Conservation (phyloP, 2,329 filamentous ascomycete species). For the Amphichorda felina region DNA sequence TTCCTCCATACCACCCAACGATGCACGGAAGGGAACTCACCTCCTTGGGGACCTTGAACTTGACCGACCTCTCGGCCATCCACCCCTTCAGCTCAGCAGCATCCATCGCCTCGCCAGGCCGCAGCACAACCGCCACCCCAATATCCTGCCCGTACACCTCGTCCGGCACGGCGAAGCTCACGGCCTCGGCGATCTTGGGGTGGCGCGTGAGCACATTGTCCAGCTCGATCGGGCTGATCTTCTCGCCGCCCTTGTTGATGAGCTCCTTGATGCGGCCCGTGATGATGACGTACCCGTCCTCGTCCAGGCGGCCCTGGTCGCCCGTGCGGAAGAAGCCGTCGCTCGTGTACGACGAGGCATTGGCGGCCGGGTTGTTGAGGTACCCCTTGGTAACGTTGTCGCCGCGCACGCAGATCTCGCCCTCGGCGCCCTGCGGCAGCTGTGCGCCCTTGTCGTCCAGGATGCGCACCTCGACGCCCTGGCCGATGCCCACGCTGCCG, state of each 20-base stretch:
- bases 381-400: slow-evolving; percentile 80
- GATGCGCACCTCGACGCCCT: slow-evolving; percentile 74
- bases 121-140: slow-evolving; percentile 64
- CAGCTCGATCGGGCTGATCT: slow-evolving; percentile 79
- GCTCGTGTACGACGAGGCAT: slow-evolving; percentile 59
- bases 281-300: slow-evolving; percentile 73
- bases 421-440: slow-evolving; percentile 57
- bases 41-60: slow-evolving; percentile 80
- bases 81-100: slow-evolving; percentile 55
- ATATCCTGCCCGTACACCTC: slow-evolving; percentile 78
- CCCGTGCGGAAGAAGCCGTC: slow-evolving; percentile 80
- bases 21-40: slow-evolving; percentile 25
- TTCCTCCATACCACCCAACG: neutral
- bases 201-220: slow-evolving; percentile 73
- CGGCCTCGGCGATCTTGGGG: slow-evolving; percentile 62
- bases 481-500: slow-evolving; percentile 70
- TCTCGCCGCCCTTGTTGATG: slow-evolving; percentile 84
- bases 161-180: slow-evolving; percentile 73
- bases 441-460: slow-evolving; percentile 58
- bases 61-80: slow-evolving; percentile 59
- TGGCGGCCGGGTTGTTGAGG: slow-evolving; percentile 70
- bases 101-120: slow-evolving; percentile 44
- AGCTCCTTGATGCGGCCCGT: slow-evolving; percentile 90
- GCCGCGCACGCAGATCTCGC: slow-evolving; percentile 72
- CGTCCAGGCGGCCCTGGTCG: slow-evolving; percentile 71